phyloP scores from a whole-genome alignment of 345 rosid genomes.

The Lepidium africanum region DNA sequence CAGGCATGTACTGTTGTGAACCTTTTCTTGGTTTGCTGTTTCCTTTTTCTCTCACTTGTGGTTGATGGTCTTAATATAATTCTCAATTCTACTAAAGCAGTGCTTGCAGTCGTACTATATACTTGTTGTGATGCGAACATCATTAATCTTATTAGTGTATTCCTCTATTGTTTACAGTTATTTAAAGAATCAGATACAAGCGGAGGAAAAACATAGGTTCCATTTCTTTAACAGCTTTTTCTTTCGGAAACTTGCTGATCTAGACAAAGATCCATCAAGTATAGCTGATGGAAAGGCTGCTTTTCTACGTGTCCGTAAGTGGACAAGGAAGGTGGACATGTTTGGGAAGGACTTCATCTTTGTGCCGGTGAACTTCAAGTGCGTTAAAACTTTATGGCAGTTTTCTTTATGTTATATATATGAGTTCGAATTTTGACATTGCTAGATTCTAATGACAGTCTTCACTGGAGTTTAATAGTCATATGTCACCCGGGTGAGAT shows the following conservation, averaged over 20 bases:
- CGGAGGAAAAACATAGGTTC: constrained; percentile 56
- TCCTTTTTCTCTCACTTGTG: neutral
- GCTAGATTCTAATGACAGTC: constrained; percentile 43
- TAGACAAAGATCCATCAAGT: constrained; percentile 96
- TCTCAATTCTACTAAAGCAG: constrained; percentile 3
- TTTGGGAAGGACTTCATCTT: constrained; percentile 91
- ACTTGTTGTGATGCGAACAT: neutral
- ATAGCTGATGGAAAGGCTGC: constrained; percentile 95
- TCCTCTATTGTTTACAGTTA: constrained; percentile 45
- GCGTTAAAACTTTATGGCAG: constrained; percentile 20
- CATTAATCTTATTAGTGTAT: neutral
- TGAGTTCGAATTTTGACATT: constrained; percentile 1
- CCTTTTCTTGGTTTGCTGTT: neutral
- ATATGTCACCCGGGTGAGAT: constrained; percentile 92
- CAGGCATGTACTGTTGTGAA: constrained; percentile 1
- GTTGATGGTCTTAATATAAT: neutral
- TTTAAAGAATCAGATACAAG: constrained; percentile 64
- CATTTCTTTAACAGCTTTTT: constrained; percentile 98
- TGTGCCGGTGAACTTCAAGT: constrained; percentile 93
- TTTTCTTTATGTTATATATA: constrained; percentile 5
- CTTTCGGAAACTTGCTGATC: constrained; percentile 98
- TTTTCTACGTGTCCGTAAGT: constrained; percentile 85
- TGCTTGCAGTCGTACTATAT: constrained; percentile 11
- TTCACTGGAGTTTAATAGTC: constrained; percentile 96
- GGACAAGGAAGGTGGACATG: constrained; percentile 94